Evolutionary conservation across 179 eudicot species (phyloP).

Genomic region (Sideroxylon spinosum): DNA sequence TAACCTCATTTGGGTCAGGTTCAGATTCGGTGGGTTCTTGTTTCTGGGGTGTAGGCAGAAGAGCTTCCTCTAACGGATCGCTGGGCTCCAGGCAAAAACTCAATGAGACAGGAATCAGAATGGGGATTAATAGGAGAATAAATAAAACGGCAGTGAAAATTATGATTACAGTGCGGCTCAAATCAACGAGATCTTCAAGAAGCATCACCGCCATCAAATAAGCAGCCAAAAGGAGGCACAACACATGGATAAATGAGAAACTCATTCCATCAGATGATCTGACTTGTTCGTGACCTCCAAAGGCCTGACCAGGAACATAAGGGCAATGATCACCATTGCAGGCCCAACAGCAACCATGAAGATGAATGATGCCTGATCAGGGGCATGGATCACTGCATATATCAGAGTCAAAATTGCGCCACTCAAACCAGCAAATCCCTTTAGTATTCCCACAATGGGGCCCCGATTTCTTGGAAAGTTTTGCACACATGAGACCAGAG

Average conservation of each 20-base stretch:
- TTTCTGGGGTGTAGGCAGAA: constrained; percentile 38
- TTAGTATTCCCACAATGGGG: constrained; percentile 46
- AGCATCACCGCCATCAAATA: constrained; percentile 88
- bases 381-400: constrained; percentile 46
- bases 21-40: constrained; percentile 38
- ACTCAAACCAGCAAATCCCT: constrained; percentile 50
- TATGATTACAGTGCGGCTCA: constrained; percentile 44
- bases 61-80: constrained; percentile 42
- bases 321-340: constrained; percentile 61
- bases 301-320: constrained; percentile 78
- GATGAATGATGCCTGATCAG: constrained; percentile 76
- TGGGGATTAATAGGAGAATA: constrained; percentile 49
- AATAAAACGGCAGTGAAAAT: constrained; percentile 54
- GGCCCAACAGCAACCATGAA: constrained; percentile 95
- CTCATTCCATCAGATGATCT: constrained; percentile 59
- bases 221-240: constrained; percentile 80
- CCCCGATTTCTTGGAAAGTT: constrained; percentile 51
- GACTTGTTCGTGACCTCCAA: constrained; percentile 76
- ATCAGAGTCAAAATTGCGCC: constrained; percentile 48
- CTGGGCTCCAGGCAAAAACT: constrained; percentile 39
- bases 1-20: constrained; percentile 12
- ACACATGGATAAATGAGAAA: constrained; percentile 59
- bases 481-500: constrained; percentile 46
- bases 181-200: constrained; percentile 61
- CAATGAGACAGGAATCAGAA: constrained; percentile 50